Evolutionary conservation across 768 basidiomycete species (phyloP), one percentile per base, ranked within the genome.

Genomic region (Termitomyces sp.): DNA sequence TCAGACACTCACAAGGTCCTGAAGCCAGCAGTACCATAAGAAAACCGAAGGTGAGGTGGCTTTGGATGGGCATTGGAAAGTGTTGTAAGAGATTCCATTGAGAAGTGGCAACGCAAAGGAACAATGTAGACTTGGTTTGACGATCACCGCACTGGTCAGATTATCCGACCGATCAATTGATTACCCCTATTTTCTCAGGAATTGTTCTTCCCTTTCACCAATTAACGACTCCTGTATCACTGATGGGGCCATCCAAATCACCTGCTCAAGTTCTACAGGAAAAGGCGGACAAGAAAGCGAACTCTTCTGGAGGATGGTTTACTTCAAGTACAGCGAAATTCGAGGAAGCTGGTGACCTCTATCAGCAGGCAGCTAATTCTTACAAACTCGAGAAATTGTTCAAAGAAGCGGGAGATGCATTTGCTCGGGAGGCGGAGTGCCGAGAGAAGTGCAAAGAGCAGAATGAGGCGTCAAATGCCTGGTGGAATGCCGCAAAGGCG

Each of bases 401-500:
- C 78, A 90, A 87, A 69, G 90, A 93, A 61, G 90, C 93, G 1
- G 97, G 97, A 3, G 91, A 95, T 72, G 85, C 91, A 14, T 96
- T 95, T 68, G 84, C 93, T 43, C 83, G 89, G 63, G 97, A 98
- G 68, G 97, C 96, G 1, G 94, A 98, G 65, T 97, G 94, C 71
- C 83, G 94, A 64, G 87, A 95, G 73, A 85, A 87, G 59, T 88
- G 85, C 66, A 88, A 90, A 48, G 96, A 98, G 73, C 73, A 70
- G 48, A 94, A 94, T 63, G 97, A 98, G 64, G 95, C 96, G n/a
- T 90, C 94, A 22, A 96, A 95, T 69, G 95, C 95, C 9, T 98
- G 90, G 88, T 98, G 96, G 92, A 97, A 96, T 69, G 95, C 97
- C 13, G 87, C 92, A 35, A 98, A 98, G 75, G 86, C 90, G 12